A percentile compares a stretch with the other conserved stretches of the same genome.
Evolutionary conservation across 1,139 yeast genomes (phyloP).

Genomic region (Suhomyces coccinellae): DNA sequence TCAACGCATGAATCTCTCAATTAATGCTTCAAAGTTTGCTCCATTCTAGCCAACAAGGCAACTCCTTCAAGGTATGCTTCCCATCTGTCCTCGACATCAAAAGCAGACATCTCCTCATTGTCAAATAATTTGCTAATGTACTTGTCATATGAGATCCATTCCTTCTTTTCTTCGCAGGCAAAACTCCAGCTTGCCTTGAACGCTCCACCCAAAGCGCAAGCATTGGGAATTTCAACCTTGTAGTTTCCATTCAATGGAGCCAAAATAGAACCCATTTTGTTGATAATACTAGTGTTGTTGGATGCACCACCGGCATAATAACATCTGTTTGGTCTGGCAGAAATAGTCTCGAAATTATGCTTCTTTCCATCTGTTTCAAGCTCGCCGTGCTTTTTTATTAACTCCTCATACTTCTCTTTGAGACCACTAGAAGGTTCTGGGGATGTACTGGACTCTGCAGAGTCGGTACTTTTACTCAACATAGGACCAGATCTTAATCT

Average conservation of each 20-base stretch:
- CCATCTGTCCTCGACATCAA: slow-evolving; percentile 48
- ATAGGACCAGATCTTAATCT: slow-evolving; percentile 78
- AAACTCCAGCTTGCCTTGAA: slow-evolving; percentile 78
- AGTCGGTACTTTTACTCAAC: slow-evolving; percentile 26
- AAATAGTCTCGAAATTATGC: slow-evolving; percentile 43
- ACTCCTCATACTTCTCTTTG: slow-evolving; percentile 23
- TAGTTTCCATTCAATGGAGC: slow-evolving; percentile 66
- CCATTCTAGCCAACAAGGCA: slow-evolving; percentile 53
- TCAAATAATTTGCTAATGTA: slow-evolving; percentile 47
- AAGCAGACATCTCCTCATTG: slow-evolving; percentile 43
- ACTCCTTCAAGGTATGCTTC: slow-evolving; percentile 49
- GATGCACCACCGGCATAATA: slow-evolving; percentile 91
- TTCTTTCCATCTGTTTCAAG: slow-evolving; percentile 52
- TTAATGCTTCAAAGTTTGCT: slow-evolving; percentile 29
- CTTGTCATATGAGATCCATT: slow-evolving; percentile 40
- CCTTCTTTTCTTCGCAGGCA: slow-evolving; percentile 34
- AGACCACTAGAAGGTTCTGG: slow-evolving; percentile 11
- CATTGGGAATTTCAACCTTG: slow-evolving; percentile 78
- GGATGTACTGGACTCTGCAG: slow-evolving; percentile 5
- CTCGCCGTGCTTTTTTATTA: slow-evolving; percentile 37
- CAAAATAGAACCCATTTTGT: slow-evolving; percentile 67
- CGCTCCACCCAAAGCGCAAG: slow-evolving; percentile 96
- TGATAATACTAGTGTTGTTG: slow-evolving; percentile 64
- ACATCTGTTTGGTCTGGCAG: slow-evolving; percentile 64
- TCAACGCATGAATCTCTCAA: too few species aligned